Evolutionary conservation across 192 early-diverging fungal species (phyloP).

Genomic region (Podila minutissima): DNA sequence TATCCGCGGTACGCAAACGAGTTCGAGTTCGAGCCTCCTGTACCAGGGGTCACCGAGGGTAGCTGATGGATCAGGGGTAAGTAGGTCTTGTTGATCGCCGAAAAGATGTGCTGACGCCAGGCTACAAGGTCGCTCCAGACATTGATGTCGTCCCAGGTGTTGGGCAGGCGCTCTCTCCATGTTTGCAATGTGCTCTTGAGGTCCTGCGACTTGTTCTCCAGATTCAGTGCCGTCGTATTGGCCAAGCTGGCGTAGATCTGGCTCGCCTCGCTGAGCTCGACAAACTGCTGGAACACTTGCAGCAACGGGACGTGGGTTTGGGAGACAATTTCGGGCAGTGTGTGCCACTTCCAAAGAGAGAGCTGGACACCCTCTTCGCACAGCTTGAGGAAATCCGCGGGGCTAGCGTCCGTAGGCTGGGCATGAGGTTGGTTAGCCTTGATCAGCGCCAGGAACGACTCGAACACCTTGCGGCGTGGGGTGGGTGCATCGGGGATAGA

Average conservation of each 20-base stretch:
- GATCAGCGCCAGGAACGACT: constrained; percentile 85
- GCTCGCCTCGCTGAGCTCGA: constrained; percentile 93
- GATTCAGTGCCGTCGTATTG: constrained; percentile 81
- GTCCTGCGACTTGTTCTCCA: constrained; percentile 88
- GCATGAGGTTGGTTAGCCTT: constrained; percentile 63
- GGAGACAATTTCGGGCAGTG: constrained; percentile 86
- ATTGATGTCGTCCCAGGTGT: constrained; percentile 96
- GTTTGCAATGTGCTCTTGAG: constrained; percentile 90
- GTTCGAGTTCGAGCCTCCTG: constrained; percentile 68
- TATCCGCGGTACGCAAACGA: constrained; percentile 97
- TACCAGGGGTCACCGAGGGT: constrained; percentile 60
- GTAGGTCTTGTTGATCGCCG: constrained; percentile 96
- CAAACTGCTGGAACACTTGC: constrained; percentile 96
- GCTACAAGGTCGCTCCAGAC: constrained; percentile 98
- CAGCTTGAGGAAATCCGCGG: constrained; percentile 76
- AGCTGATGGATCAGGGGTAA: constrained; percentile 77
- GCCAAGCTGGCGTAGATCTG: constrained; percentile 87
- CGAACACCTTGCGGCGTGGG: constrained; percentile 85
- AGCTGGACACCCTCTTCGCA: constrained; percentile 90
- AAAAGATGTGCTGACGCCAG: constrained; percentile 98
- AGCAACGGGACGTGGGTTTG: constrained; percentile 88
- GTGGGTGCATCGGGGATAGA: constrained; percentile 62
- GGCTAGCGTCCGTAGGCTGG: constrained; percentile 61
- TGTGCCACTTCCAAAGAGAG: constrained; percentile 88
- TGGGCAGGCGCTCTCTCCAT: constrained; percentile 98